Conservation (phyloP, 495 filamentous ascomycete species). For the Aspergillus incahuasiensis region DNA sequence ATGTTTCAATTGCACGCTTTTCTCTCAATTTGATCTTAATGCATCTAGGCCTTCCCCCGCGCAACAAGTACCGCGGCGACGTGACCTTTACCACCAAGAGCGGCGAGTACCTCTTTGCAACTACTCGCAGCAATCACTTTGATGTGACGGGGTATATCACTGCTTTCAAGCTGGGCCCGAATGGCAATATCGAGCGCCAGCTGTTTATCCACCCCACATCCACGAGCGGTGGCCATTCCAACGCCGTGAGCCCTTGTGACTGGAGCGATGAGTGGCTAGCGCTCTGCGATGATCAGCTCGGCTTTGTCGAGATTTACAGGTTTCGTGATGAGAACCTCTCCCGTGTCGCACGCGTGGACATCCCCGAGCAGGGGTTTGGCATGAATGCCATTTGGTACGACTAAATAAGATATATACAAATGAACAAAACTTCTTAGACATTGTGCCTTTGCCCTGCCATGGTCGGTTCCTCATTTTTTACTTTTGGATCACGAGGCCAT, state of each 20-base stretch:
- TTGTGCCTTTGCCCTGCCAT: background rate
- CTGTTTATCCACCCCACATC: conserved; percentile 76
- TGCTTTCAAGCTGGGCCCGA: conserved; percentile 65
- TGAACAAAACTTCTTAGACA: background rate
- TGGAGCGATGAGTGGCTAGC: conserved; percentile 84
- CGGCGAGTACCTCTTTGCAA: conserved; percentile 71
- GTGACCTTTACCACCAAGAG: conserved; percentile 64
- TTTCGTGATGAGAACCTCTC: conserved; percentile 75
- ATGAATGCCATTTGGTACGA: conserved; percentile 94
- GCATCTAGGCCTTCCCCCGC: conserved; percentile 41
- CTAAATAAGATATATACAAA: conserved; percentile 29
- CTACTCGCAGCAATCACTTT: conserved; percentile 70
- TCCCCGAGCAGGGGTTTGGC: conserved; percentile 76
- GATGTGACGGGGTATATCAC: conserved; percentile 75
- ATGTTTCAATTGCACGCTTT: conserved; percentile 4
- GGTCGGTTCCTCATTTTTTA: no score
- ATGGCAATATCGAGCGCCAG: conserved; percentile 69
- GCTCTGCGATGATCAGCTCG: conserved; percentile 78
- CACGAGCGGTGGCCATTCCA: conserved; percentile 80
- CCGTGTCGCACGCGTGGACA: conserved; percentile 66
- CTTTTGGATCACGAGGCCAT: background rate
- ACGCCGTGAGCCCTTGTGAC: conserved; percentile 72
- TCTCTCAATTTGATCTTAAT: conserved; percentile 51
- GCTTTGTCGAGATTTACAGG: conserved; percentile 79
- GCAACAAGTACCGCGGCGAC: conserved; percentile 67